These are phyloP conservation scores for Globisporangium barbulae DNA, from an alignment of 352 stramenopile species.

Conservation along the genomic window DNA sequence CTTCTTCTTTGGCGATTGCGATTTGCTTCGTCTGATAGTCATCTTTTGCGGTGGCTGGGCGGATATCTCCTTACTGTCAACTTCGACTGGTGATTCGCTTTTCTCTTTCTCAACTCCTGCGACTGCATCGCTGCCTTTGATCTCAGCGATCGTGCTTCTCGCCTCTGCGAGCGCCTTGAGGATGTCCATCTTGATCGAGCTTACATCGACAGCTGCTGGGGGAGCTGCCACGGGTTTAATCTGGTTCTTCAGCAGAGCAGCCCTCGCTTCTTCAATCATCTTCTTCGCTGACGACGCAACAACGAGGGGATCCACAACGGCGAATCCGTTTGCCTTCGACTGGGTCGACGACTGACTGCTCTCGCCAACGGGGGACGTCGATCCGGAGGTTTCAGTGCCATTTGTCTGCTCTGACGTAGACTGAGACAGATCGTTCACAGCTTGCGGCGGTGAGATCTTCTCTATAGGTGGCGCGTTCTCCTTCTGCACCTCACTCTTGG, in stretches of 20 bases:
- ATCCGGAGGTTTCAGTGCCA: background rate
- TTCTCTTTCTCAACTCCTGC: conserved; percentile 9
- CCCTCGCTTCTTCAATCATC: conserved; percentile 16
- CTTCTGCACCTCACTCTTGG: background rate
- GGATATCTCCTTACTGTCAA: background rate
- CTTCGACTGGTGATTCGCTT: background rate
- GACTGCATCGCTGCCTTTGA: conserved; percentile 28
- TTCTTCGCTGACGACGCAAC: conserved; percentile 9
- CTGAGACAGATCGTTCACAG: background rate
- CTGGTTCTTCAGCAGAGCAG: conserved; percentile 3
- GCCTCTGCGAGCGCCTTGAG: conserved; percentile 75
- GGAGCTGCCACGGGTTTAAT: background rate
- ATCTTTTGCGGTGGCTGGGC: background rate
- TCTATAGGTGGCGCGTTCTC: background rate
- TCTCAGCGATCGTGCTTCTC: conserved; percentile 67
- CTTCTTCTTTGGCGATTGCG: conserved; percentile 17
- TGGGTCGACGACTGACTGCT: conserved; percentile 5
- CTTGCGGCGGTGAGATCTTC: background rate
- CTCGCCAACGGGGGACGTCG: conserved; percentile 2
- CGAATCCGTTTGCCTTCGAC: background rate
- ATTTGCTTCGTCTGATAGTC: background rate
- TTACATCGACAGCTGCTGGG: conserved; percentile 47
- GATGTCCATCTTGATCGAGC: conserved; percentile 77
- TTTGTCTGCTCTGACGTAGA: background rate
- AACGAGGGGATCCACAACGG: background rate